phyloP scores from a whole-genome alignment of 345 rosid genomes.

The Citrus australasica region DNA sequence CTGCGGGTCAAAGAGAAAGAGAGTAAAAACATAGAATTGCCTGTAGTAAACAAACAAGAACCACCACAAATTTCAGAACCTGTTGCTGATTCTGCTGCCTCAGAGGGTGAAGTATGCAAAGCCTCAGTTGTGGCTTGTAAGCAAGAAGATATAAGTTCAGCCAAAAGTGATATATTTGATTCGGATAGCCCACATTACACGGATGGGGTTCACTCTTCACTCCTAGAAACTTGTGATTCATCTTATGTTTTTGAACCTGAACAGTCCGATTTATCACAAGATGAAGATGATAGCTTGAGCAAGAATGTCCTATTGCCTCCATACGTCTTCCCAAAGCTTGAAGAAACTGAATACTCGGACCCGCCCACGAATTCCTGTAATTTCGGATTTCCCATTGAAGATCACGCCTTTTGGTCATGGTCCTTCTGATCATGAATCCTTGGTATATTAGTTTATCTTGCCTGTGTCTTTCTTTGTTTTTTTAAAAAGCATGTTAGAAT shows the following conservation, averaged over 20 bases:
- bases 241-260: conserved; percentile 45
- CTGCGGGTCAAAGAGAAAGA: conserved; percentile 27
- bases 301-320: conserved; percentile 28
- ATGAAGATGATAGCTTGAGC: conserved; percentile 50
- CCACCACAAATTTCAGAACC: conserved; percentile 14
- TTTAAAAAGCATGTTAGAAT: conserved; percentile 4
- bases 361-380: conserved; percentile 39
- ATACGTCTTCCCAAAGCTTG: conserved; percentile 41
- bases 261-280: conserved; percentile 53
- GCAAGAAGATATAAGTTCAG: conserved; percentile 47
- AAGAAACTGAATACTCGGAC: conserved; percentile 37
- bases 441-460: not conserved
- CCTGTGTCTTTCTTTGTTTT: not conserved
- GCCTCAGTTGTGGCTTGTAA: conserved; percentile 22
- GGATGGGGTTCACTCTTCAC: conserved; percentile 47
- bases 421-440: conserved; percentile 24
- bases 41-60: conserved; percentile 19
- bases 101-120: conserved; percentile 32
- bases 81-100: conserved; percentile 15
- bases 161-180: conserved; percentile 45
- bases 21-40: conserved; percentile 13
- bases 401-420: conserved; percentile 62
- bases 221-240: conserved; percentile 42
- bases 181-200: conserved; percentile 50
- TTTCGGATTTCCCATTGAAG: conserved; percentile 45